Evolutionary conservation across 352 stramenopile genomes (phyloP), one percentile per base, ranked within the genome.

Genomic region (Pythium phragmiticola): DNA sequence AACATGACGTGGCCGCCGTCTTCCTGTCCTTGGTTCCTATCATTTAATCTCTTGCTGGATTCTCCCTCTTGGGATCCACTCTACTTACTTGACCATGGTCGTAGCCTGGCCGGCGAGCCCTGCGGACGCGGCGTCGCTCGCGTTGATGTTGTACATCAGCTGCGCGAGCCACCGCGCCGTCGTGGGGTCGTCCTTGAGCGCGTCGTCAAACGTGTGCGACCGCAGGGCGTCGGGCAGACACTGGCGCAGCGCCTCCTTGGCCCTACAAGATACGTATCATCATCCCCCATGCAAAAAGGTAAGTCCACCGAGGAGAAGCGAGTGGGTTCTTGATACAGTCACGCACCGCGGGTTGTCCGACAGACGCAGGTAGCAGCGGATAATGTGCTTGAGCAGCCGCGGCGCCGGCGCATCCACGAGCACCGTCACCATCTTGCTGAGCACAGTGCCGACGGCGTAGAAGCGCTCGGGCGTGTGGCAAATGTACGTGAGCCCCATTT

Each of bases 401-500:
- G 97, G 94, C 6, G 90, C 97, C 5, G 96, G 97, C 28, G 89
- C 85, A 41, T 98, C 87, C 17, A 98, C 90, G 28, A 99, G 78
- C 52, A 90, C 80, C 17, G 87, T 80, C 30, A 99, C 96, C 97
- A 99, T 99, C 74, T 99, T 99, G 63, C 83, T 91, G 17, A 99
- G 79, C 33, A 99, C 97, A 0, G 94, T 92, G 12, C 84, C 78
- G 5, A 95, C 85, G 3, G 87, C 85, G 70, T 96, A 95, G 54
- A 95, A 95, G 23, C 87, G 79, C 76, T 99, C 97, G 28, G 96
- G 93, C 16, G 97, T 99, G 70, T 98, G 91, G 86, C 97, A 99
- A 60, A 99, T 98, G 78, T 99, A 99, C 23, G 96, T 97, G 28
- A 99, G 84, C 16, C 97, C 97, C 75, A 98, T 97, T 57, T 99